Conservation (phyloP, 768 basidiomycete species). For the Boletellus ananas region DNA sequence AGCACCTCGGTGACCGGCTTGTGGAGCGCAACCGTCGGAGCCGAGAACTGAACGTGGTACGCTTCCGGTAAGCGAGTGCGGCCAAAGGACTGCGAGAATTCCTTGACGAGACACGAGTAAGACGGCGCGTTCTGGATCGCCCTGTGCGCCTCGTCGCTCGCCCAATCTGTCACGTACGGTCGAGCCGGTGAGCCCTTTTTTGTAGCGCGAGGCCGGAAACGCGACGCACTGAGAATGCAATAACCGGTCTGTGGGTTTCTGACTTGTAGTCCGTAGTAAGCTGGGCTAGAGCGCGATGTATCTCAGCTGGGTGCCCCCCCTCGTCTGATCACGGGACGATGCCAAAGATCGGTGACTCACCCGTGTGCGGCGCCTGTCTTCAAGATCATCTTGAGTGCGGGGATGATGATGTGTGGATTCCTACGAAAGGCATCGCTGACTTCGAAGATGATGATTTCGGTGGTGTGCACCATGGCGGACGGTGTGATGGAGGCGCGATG, state of each 20-base stretch:
- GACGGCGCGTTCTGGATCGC: slow-evolving; percentile 2
- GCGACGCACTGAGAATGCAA: background rate
- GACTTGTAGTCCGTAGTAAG: slow-evolving; percentile 19
- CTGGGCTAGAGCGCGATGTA: slow-evolving; percentile 9
- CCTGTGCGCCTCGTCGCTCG: slow-evolving; percentile 20
- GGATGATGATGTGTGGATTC: background rate
- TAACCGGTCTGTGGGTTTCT: slow-evolving; percentile 14
- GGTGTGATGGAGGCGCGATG: background rate
- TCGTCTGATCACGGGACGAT: background rate
- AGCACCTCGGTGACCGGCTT: slow-evolving; percentile 23
- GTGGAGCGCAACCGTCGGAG: slow-evolving; percentile 11
- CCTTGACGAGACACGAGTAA: slow-evolving; percentile 2
- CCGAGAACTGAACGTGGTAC: slow-evolving; percentile 21
- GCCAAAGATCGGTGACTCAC: slow-evolving; percentile 8
- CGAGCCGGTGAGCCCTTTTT: background rate
- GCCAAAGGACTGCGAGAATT: slow-evolving; percentile 5
- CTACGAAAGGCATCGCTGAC: slow-evolving; percentile 7
- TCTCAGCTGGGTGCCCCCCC: background rate
- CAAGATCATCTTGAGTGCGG: slow-evolving; percentile 10
- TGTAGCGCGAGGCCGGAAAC: background rate
- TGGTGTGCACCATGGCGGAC: slow-evolving; percentile 15
- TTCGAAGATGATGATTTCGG: slow-evolving; percentile 22
- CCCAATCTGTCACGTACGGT: slow-evolving; percentile 22
- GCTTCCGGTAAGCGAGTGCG: slow-evolving; percentile 6
- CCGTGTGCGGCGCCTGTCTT: slow-evolving; percentile 5